A percentile compares a stretch with the other conserved stretches of the same genome.
Conservation (phyloP, 75 land plant genomes). For the Pinus tabuliformis region DNA sequence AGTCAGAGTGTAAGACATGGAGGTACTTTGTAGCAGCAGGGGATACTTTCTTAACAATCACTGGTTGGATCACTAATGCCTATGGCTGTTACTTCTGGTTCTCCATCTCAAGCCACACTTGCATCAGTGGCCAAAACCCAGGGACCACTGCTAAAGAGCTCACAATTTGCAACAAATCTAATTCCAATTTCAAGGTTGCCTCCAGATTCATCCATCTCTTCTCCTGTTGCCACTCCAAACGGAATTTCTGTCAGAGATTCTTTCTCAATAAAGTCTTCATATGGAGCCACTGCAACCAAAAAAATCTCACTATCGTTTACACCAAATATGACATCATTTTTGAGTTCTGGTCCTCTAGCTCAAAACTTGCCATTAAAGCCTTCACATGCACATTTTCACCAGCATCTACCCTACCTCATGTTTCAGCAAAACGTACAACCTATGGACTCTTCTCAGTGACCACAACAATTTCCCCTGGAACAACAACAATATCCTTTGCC, state of each 20-base stretch:
- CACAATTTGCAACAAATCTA: conserved; percentile 4
- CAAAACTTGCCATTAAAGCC: not conserved
- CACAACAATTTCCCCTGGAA: not conserved
- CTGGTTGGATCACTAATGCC: conserved; percentile 8
- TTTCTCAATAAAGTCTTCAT: not conserved
- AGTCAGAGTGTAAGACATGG: conserved; percentile 11
- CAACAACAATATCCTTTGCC: conserved; percentile 5
- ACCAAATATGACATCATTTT: not conserved
- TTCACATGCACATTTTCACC: conserved; percentile 6
- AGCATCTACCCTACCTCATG: not conserved
- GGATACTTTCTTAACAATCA: conserved; percentile 9
- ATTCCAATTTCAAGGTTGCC: not conserved
- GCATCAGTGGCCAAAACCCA: conserved; percentile 15
- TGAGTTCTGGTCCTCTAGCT: not conserved
- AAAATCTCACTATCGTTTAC: not conserved
- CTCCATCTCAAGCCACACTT: conserved; percentile 15
- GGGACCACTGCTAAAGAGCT: conserved; percentile 3
- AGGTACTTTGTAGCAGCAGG: conserved; percentile 2
- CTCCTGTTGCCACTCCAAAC: not conserved
- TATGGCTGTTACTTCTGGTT: conserved; percentile 12
- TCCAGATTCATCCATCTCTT: conserved; percentile 12
- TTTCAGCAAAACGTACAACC: conserved; percentile 2
- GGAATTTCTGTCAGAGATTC: not conserved
- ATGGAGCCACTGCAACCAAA: conserved; percentile 2
- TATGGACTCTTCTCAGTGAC: conserved; percentile 1